Evolutionary conservation across 2,329 filamentous ascomycete genomes (phyloP).

Genomic region (Fusarium liriodendri): DNA sequence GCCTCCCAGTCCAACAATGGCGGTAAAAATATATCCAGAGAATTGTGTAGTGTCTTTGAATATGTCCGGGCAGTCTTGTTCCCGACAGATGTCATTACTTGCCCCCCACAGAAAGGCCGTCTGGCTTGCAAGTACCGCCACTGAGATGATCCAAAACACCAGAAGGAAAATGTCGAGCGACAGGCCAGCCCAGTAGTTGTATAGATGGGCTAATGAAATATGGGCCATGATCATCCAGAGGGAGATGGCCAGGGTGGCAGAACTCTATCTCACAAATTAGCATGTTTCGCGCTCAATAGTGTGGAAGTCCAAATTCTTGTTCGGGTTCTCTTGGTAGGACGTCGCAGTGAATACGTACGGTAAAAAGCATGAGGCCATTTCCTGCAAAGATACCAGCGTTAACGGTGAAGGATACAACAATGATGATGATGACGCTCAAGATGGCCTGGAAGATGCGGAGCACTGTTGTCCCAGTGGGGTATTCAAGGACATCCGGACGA

Average conservation of each 20-base stretch:
- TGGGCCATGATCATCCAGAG: constrained; percentile 61
- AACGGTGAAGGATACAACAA: constrained; percentile 59
- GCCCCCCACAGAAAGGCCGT: constrained; percentile 43
- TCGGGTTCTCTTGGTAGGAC: neutral
- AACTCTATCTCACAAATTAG: constrained; percentile 42
- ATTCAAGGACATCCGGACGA: constrained; percentile 50
- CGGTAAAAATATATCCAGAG: constrained; percentile 47
- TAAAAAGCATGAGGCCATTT: constrained; percentile 50
- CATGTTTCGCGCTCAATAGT: constrained; percentile 2
- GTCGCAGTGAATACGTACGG: constrained; percentile 46
- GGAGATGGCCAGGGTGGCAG: constrained; percentile 57
- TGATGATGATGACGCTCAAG: constrained; percentile 58
- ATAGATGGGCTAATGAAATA: constrained; percentile 52
- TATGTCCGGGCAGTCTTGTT: constrained; percentile 35
- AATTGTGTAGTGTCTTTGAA: constrained; percentile 19
- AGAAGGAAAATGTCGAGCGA: constrained; percentile 62
- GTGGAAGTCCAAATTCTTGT: neutral
- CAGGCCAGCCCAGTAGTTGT: constrained; percentile 66
- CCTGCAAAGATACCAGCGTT: constrained; percentile 50
- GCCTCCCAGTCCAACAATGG: constrained; percentile 54
- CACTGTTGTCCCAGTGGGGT: constrained; percentile 56
- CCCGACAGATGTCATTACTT: constrained; percentile 36
- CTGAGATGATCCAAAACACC: constrained; percentile 63
- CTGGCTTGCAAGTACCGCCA: constrained; percentile 53
- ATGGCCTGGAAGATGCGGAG: constrained; percentile 60